Evolutionary conservation across 1,284 basidiomycete species (phyloP), one percentile per base, ranked within the genome.

Genomic region (Puccinia polysora): DNA sequence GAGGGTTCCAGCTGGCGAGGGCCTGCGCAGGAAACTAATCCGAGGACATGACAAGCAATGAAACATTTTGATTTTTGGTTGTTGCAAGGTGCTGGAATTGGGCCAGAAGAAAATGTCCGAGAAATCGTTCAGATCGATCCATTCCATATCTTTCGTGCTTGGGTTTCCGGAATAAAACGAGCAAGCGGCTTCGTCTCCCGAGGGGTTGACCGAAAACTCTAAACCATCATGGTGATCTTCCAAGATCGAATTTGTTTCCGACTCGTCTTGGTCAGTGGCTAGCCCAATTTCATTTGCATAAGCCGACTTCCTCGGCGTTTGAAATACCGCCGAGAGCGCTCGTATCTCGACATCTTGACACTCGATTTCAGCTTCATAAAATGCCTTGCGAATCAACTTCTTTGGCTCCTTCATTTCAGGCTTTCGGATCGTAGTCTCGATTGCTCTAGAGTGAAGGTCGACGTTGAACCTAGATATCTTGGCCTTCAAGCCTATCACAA

Each of bases 381-480:
- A 92, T 1, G 89, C 87, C 79, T 96, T 97, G 80, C 89, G 89
- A 25, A 86, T 83, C 18, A 86, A 81, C 1, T 83, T 82, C 79
- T 88, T 88, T 32, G 76, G 76, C 36, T 76, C 77, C 10, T 74
- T 76, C 47, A 78, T 75, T 62, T 79, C 78, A 55, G 84, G 83
- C 20, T 81, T 78, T 45, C 78, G 69, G 25, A 80, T 75, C 20
- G 77, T 76, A 70, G 80, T 81, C 81, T 95, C 91, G 80, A 95
- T 89, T 75, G 90, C 88, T 68, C 93, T 85, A 80, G 97, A 93
- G 79, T 97, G 95, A 81, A 96, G 84, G 78, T 97, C 95, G 45
- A 89, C 89, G 75, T 89, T 87, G 79, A 97, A 88, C 40, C 86
- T 85, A 50, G 87, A 86, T 47, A 95, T 85, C 75, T 88, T 84